Evolutionary conservation across 495 filamentous ascomycete genomes (phyloP), one percentile per base, ranked within the genome.

Genomic region (Penicillium macrosclerotiorum): DNA sequence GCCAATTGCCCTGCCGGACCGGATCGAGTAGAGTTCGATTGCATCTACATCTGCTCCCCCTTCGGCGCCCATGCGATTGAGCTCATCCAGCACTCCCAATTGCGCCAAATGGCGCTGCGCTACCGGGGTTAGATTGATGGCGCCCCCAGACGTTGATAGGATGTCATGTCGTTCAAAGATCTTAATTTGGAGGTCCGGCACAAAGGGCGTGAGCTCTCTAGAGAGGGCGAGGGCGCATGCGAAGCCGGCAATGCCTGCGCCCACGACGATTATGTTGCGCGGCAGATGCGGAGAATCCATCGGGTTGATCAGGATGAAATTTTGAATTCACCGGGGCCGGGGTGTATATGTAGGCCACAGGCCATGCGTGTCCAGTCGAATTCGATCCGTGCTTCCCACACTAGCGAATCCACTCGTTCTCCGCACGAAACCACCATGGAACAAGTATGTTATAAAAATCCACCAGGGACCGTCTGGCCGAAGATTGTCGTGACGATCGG

Each of bases 121-220:
- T 20, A 79, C 78, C 2, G 81, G 81, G 1, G 81, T 82, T 14
- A 85, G 65, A 60, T 82, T 83, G 42, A 85, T 74, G 8, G 79
- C 77, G 19, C 81, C 81, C 19, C 81, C 81, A 9, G 81, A 76
- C 3, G 78, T 78, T 3, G 74, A 75, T 9, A 79, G 69, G 4
- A 72, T 54, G 13, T 77, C 67, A 31, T 81, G 74, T 31, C 79
- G 70, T 59, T 85, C 81, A 54, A 71, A 82, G 32, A 84, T 60
- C 9, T 68, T 76, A 46, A 82, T 77, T 14, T 64, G 57, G 16
- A 77, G 59, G 11, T 70, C 62, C 3, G 71, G 65, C 22, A 72
- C 65, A 20, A 60, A 60, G 1, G 74, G 75, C 0, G 65, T 52
- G 24, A 77, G 67, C 49, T 72, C 67, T 37, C 70, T 68, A 8